Evolutionary conservation across 169 alveolate genomes (phyloP).

Genomic region (Plasmodium chabaudi): DNA sequence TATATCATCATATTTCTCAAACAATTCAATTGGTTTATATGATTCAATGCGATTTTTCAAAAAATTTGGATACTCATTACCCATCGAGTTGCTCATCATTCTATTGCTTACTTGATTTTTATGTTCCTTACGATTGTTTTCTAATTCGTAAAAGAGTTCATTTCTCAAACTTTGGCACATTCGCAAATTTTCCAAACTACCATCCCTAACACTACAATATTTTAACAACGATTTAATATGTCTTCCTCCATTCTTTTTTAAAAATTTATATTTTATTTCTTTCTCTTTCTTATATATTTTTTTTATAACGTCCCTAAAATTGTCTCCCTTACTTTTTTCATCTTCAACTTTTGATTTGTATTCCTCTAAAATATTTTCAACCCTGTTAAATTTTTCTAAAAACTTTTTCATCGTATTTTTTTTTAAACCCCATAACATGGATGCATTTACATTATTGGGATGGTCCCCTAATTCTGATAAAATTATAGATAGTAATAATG

Average conservation of each 20-base stretch:
- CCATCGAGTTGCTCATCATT: too few relatives aligned
- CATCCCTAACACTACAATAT: not conserved
- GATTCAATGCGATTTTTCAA: not conserved
- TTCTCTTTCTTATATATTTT: slow-evolving; percentile 41
- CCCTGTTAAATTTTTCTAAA: slow-evolving; percentile 36
- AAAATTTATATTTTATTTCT: slow-evolving; percentile 6
- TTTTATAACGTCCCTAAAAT: not conserved
- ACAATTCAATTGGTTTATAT: slow-evolving; percentile 36
- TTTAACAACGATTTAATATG: slow-evolving; percentile 2
- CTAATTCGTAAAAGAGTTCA: not conserved
- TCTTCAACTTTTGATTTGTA: not conserved
- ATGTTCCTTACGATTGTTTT: too few relatives aligned
- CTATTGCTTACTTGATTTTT: not conserved
- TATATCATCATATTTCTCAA: slow-evolving; percentile 56
- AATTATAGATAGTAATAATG: slow-evolving; percentile 84
- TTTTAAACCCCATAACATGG: slow-evolving; percentile 83
- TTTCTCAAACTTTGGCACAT: slow-evolving; percentile 25
- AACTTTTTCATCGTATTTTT: slow-evolving; percentile 56
- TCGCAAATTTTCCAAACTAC: not conserved
- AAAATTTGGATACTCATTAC: not conserved
- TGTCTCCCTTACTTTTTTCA: not conserved
- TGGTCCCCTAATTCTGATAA: slow-evolving; percentile 90
- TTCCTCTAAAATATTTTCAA: slow-evolving; percentile 14
- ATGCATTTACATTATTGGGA: slow-evolving; percentile 88
- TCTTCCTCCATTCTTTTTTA: not conserved